These are phyloP conservation scores for Trametes cinnabarina DNA, from an alignment of 768 basidiomycete genomes.

Conservation along the genomic window DNA sequence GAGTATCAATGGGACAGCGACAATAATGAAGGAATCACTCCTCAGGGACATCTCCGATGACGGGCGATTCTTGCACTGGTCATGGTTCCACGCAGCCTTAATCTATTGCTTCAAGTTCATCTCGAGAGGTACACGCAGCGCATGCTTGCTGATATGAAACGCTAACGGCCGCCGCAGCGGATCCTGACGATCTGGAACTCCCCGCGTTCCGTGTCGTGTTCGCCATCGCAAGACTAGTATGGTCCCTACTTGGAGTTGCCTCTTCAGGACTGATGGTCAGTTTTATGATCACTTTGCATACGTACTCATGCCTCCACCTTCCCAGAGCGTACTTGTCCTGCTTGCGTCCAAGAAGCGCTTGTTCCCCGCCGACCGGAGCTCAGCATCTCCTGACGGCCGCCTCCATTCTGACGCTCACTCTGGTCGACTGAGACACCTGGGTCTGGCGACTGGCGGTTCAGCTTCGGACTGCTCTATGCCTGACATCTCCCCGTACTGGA, in stretches of 20 bases:
- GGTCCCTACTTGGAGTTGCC: slow-evolving; percentile 28
- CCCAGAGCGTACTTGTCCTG: slow-evolving; percentile 38
- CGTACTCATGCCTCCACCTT: slow-evolving; percentile 16
- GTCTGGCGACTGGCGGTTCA: background rate
- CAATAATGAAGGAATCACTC: slow-evolving; percentile 33
- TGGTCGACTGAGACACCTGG: background rate
- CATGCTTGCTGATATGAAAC: background rate
- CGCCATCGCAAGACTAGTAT: slow-evolving; percentile 16
- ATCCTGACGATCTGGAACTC: slow-evolving; percentile 30
- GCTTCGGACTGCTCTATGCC: background rate
- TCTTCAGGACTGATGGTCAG: slow-evolving; percentile 44
- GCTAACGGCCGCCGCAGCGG: slow-evolving; percentile 23
- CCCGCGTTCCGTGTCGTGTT: slow-evolving; percentile 30
- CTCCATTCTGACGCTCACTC: background rate
- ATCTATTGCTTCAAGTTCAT: slow-evolving; percentile 18
- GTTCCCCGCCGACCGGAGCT: slow-evolving; percentile 2
- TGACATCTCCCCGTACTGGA: background rate
- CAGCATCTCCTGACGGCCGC: background rate
- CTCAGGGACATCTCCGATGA: background rate
- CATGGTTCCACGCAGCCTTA: slow-evolving; percentile 14
- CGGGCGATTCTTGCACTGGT: background rate
- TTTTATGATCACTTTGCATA: background rate
- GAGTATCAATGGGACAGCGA: slow-evolving; percentile 46
- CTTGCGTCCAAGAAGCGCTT: slow-evolving; percentile 31
- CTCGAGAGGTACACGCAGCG: slow-evolving; percentile 17